phyloP scores from a whole-genome alignment of 2,329 filamentous ascomycete species.

The Scedosporium aurantiacum region DNA sequence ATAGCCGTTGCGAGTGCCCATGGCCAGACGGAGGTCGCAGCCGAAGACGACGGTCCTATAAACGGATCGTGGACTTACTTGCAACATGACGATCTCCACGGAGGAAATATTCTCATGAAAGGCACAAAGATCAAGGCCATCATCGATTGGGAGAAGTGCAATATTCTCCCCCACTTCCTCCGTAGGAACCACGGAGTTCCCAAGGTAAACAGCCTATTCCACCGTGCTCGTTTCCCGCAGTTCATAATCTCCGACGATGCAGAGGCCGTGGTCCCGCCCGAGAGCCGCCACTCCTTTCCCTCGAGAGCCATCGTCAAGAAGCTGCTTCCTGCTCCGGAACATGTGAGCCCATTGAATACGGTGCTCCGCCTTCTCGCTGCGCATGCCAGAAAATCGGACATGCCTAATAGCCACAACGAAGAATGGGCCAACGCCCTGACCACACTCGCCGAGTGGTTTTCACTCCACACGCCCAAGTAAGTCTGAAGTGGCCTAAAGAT shows the following conservation, averaged over 20 bases:
- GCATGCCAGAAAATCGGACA: not conserved
- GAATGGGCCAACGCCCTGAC: not conserved
- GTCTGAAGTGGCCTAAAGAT: not conserved
- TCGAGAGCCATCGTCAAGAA: not conserved
- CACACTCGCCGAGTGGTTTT: not conserved
- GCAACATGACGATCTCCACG: conserved; percentile 8
- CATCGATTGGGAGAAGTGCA: conserved; percentile 10
- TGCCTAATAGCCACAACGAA: not conserved
- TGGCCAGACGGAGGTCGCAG: not conserved
- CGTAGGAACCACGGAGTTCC: not conserved
- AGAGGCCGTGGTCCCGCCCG: not conserved
- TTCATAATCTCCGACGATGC: not conserved
- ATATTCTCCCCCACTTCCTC: conserved; percentile 7
- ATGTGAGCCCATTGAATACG: not conserved
- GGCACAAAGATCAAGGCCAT: conserved; percentile 3
- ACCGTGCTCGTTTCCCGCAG: not conserved
- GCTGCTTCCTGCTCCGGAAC: not conserved
- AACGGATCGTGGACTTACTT: conserved; percentile 5
- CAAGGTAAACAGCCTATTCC: not conserved
- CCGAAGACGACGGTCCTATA: not conserved
- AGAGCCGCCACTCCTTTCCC: not conserved
- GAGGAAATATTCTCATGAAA: conserved; percentile 7
- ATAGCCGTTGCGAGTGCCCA: not conserved
- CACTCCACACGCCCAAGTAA: not conserved
- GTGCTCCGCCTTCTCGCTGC: not conserved